Evolutionary conservation across 495 filamentous ascomycete species (phyloP).

Genomic region (Aspergillus steynii): DNA sequence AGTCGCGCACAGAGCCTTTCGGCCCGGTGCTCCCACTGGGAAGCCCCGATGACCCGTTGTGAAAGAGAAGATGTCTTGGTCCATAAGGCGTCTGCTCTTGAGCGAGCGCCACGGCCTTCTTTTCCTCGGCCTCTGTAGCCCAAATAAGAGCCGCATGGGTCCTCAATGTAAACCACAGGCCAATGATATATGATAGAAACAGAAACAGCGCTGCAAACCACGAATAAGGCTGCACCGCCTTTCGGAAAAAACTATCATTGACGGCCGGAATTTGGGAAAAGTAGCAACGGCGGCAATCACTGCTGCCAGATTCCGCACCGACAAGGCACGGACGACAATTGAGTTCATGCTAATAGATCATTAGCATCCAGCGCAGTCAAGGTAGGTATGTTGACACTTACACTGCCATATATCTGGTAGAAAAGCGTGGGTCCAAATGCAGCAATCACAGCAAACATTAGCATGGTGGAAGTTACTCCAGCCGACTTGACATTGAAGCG

Average conservation of each 20-base stretch:
- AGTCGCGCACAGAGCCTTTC: constrained; percentile 66
- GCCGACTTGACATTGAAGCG: constrained; percentile 97
- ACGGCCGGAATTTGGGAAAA: constrained; percentile 88
- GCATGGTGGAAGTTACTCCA: constrained; percentile 96
- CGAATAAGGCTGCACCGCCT: constrained; percentile 90
- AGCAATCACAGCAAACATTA: constrained; percentile 93
- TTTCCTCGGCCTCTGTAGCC: constrained; percentile 85
- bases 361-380: constrained; percentile 14
- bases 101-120: constrained; percentile 55
- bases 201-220: constrained; percentile 82
- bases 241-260: constrained; percentile 80
- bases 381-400: constrained; percentile 42
- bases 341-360: constrained; percentile 72
- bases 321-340: constrained; percentile 77
- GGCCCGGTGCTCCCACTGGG: constrained; percentile 24
- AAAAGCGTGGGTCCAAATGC: constrained; percentile 99
- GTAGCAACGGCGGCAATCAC: constrained; percentile 89
- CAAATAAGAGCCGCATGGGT: constrained; percentile 98
- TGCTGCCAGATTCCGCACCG: constrained; percentile 40
- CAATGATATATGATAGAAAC: constrained; percentile 92
- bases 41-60: constrained; percentile 34
- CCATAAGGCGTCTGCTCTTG: constrained; percentile 46
- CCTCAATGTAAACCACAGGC: constrained; percentile 91
- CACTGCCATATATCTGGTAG: constrained; percentile 97
- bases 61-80: constrained; percentile 32